Base-by-base conservation (phyloP, 768 basidiomycete genomes). In the Hydnum rufescens region DNA sequence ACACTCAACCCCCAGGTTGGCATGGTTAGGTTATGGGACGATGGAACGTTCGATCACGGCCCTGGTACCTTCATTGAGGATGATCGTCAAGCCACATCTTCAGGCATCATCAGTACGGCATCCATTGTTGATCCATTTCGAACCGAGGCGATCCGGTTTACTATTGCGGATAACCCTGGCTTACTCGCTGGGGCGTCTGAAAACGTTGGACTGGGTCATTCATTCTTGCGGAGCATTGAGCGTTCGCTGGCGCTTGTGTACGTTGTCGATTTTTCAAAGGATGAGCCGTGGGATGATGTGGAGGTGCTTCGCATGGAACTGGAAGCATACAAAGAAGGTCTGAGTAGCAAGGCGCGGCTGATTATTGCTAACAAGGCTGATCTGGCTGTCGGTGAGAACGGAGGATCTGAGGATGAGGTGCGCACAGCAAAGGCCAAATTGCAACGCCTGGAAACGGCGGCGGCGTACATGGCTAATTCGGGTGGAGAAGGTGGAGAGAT, bases 351-450 rank as follows among this genome's bases (percentile, higher is more conserved):
- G 60, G 82, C 78, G 22, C 71, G 80, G 25, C 71, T 95, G 62
- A 84, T 99, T 36, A 70, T 97, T 18, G 84, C 87, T 26, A 99
- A 96, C 70, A 99, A 99, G 65, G 95, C 89, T 0, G 95, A 99
- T 66, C 63, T 86, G 30, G 72, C 93, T 2, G 82, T 8, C 55
- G 16, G 13, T 13, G 13, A 13, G 36, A 13, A 13, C 13, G 13
- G 13, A 39, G 36, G 36, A 39, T 39, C 36, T 13, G 63, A 65
- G n/a, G 65, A 61, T 16, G 70, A 71, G 4, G 71, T 81, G 4
- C 64, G 66, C 32, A 70, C 67, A 34, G 80, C 78, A 3, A 71
- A 69, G 57, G 67, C 64, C 28, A 85, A 82, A 62, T 67, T 84
- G 48, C 59, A 52, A 30, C 67, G 59, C 31, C 62, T 87, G 51